Evolutionary conservation across 768 basidiomycete genomes (phyloP), one percentile per base, ranked within the genome.

Genomic region (Pulveroboletus sp.): DNA sequence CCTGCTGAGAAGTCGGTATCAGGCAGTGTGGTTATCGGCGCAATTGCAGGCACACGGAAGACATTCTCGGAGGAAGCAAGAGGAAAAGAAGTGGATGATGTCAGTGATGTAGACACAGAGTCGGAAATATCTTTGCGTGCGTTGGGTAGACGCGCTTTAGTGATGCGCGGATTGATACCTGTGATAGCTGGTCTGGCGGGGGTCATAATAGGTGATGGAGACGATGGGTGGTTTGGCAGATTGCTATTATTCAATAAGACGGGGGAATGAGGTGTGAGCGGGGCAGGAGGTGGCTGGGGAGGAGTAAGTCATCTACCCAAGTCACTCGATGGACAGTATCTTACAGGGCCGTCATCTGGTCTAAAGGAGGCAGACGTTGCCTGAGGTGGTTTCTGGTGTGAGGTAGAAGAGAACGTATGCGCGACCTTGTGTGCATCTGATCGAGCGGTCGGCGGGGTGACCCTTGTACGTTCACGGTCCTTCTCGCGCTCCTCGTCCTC

Each of bases 401-500:
- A 49, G 47, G 35, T 43, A 36, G 54, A 56, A 41, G 57, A 51
- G 53, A 51, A 62, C 17, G 57, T 17, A 10, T 50, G 53, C 30
- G 52, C 7, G 26, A 55, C 55, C 53, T 62, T 69, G 43, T 32
- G 61, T 39, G 17, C 46, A 40, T 64, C 59, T 26, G 54, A 10
- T 31, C 51, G 56, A 2, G 53, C 51, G 51, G 60, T 50, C 27
- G 58, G 47, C 55, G 61, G 54, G 51, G 61, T 59, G 49, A 59
- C 57, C 55, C 63, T 63, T 33, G 61, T 63, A 55, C 75, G 67
- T 54, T 78, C 78, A 44, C 62, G 66, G 50, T 77, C 81, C 57
- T 72, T 76, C 60, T 86, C 83, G 40, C 76, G 71, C 54, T 87
- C 85, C 54, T 88, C 85, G 50, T 89, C 88, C 61, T 89, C 87